phyloP scores from a whole-genome alignment of 2,329 filamentous ascomycete species.

The Fusarium tjaetaba region DNA sequence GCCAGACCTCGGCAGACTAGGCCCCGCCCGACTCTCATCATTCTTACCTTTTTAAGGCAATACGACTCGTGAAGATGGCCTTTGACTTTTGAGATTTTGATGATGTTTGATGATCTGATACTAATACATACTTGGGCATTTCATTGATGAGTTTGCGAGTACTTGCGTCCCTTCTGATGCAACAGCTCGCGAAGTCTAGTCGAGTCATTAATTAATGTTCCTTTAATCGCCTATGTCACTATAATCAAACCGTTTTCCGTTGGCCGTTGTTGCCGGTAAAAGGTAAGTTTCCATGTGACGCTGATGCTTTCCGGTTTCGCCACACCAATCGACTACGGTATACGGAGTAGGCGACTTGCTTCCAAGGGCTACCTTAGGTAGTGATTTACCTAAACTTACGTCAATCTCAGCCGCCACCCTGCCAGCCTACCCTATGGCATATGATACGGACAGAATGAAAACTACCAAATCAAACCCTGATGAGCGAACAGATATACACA shows the following conservation, averaged over 20 bases:
- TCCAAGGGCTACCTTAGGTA: neutral
- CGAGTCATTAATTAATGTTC: neutral
- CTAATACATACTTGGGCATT: neutral
- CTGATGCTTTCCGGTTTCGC: conserved; percentile 27
- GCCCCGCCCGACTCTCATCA: conserved; percentile 10
- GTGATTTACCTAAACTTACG: neutral
- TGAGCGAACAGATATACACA: neutral
- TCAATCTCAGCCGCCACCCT: neutral
- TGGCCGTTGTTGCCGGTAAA: conserved; percentile 7
- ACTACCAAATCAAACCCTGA: neutral
- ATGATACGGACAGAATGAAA: neutral
- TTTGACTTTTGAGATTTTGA: neutral
- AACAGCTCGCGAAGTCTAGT: neutral
- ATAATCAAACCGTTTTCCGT: neutral
- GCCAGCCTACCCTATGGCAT: neutral
- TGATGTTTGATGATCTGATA: neutral
- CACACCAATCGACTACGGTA: conserved; percentile 7
- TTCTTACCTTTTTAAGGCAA: conserved; percentile 22
- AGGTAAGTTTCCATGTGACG: conserved; percentile 32
- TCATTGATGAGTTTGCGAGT: neutral
- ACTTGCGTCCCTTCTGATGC: neutral
- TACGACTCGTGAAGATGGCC: neutral
- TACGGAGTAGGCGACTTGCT: neutral
- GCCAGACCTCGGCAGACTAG: conserved; percentile 39
- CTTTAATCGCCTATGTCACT: neutral